These are phyloP conservation scores for Solanum hybrid DNA, from an alignment of 305 asterid species.

Conservation along the genomic window DNA sequence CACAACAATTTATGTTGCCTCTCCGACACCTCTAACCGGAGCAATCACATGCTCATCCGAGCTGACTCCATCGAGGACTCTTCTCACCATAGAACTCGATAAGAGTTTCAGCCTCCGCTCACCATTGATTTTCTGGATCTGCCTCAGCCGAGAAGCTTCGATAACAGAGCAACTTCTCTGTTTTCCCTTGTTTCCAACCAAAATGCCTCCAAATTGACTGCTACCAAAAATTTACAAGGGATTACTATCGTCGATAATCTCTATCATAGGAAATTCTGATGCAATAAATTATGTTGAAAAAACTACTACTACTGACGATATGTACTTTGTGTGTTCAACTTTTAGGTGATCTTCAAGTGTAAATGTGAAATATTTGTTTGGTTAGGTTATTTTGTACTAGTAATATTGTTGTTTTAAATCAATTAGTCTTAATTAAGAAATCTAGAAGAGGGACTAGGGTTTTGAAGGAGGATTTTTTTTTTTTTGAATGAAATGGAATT, in stretches of 20 bases:
- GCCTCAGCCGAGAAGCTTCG: conserved; percentile 22
- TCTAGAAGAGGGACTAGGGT: no score
- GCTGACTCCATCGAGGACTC: conserved; percentile 42
- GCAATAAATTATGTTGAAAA: background rate
- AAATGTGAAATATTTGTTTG: background rate
- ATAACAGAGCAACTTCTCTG: background rate
- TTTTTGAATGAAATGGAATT: no score
- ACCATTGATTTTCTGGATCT: conserved; percentile 10
- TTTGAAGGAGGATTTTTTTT: no score
- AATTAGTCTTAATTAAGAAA: no score
- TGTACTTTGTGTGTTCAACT: no score
- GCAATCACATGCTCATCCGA: conserved; percentile 52
- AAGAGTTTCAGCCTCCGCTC: conserved; percentile 27
- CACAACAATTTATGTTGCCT: conserved; percentile 34
- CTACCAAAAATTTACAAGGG: background rate
- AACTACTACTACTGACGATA: background rate
- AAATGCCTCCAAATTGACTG: background rate
- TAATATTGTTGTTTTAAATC: background rate
- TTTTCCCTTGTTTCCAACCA: background rate
- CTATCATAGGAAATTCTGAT: background rate
- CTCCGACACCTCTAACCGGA: conserved; percentile 49
- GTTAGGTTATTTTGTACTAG: background rate
- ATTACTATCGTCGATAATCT: background rate
- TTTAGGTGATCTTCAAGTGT: background rate
- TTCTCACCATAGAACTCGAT: conserved; percentile 48